Conservation (phyloP, 768 basidiomycete species). For the Naganishia kalamii region DNA sequence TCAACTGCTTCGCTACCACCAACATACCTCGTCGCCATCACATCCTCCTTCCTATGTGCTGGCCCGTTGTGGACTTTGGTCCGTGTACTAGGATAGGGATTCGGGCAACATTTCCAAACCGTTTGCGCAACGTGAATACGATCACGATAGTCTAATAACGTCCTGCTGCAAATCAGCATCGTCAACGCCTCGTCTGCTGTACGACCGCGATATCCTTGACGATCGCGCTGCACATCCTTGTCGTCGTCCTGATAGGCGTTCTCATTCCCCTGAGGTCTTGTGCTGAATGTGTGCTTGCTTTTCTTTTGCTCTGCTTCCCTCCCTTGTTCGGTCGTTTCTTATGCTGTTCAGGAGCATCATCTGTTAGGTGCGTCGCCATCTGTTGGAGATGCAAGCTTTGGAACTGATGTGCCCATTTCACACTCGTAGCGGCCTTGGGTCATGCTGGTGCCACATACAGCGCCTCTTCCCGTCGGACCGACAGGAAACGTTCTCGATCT, state of each 20-base stretch:
- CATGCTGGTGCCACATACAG: conserved; percentile 15
- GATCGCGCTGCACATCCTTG: background rate
- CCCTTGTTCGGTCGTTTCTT: background rate
- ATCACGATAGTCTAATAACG: conserved; percentile 3
- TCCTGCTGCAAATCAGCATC: background rate
- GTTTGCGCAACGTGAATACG: conserved; percentile 12
- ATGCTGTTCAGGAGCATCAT: conserved; percentile 47
- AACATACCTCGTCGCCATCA: background rate
- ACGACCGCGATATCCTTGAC: no score
- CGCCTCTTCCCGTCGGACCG: background rate
- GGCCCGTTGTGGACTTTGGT: background rate
- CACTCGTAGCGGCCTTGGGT: background rate
- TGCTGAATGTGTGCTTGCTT: conserved; percentile 11
- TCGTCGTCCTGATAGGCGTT: background rate
- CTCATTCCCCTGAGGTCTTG: background rate
- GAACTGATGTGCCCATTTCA: background rate
- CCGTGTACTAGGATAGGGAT: conserved; percentile 17
- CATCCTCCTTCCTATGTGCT: background rate
- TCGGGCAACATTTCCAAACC: conserved; percentile 10
- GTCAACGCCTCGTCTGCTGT: background rate
- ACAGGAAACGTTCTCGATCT: conserved; percentile 18
- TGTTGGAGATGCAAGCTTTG: conserved; percentile 21
- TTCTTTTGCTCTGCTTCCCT: background rate
- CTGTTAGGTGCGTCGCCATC: conserved; percentile 48
- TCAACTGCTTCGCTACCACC: background rate